These are phyloP conservation scores for Aspergillus tamarii DNA, from an alignment of 2,329 filamentous ascomycete species.

Conservation along the genomic window DNA sequence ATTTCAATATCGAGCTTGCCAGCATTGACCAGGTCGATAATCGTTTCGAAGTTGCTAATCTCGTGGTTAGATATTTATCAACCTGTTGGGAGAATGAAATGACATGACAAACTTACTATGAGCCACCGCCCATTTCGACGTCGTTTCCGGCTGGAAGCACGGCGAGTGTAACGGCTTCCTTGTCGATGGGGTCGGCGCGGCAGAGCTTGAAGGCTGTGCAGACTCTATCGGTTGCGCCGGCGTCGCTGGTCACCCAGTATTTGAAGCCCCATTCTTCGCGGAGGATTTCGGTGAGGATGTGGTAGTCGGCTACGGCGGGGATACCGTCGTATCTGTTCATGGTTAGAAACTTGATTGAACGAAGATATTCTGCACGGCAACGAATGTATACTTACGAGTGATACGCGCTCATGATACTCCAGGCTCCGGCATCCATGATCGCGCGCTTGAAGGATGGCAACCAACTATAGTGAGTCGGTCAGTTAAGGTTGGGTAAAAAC, in stretches of 20 bases:
- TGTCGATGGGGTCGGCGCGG: constrained; percentile 61
- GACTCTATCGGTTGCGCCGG: constrained; percentile 70
- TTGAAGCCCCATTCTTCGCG: constrained; percentile 74
- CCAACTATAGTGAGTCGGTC: constrained; percentile 27
- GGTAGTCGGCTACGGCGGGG: constrained; percentile 67
- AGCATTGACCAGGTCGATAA: constrained; percentile 65
- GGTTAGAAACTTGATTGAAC: background rate
- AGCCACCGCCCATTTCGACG: constrained; percentile 75
- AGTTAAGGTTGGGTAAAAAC: background rate
- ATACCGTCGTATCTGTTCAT: constrained; percentile 66
- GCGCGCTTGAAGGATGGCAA: constrained; percentile 68
- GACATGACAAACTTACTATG: constrained; percentile 48
- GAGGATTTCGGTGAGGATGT: constrained; percentile 69
- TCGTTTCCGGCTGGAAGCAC: constrained; percentile 71
- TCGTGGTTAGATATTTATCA: constrained; percentile 7
- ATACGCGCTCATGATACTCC: constrained; percentile 74
- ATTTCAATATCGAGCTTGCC: constrained; percentile 62
- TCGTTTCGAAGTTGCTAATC: constrained; percentile 63
- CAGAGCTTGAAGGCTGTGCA: constrained; percentile 69
- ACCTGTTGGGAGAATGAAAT: background rate
- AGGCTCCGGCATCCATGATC: constrained; percentile 71
- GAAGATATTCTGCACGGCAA: background rate
- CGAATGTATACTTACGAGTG: constrained; percentile 52
- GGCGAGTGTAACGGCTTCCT: constrained; percentile 65
- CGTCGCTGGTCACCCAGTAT: constrained; percentile 67